These are phyloP conservation scores for Barnettozyma pratensis DNA, from an alignment of 805 yeast species.

Conservation along the genomic window DNA sequence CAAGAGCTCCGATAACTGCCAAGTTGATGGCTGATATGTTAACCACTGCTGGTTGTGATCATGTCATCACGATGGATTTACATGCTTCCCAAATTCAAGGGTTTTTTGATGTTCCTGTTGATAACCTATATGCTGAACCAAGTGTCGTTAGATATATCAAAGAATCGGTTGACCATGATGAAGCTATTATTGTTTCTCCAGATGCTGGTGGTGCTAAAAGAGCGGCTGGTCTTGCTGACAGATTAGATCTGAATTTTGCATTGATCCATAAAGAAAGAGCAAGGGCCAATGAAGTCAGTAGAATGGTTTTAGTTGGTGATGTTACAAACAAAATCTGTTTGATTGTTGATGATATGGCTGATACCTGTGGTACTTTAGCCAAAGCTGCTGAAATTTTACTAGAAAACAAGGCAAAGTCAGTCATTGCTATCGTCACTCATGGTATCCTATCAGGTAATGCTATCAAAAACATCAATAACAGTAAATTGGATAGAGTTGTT, in stretches of 20 bases:
- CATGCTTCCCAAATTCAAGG: conserved; percentile 92
- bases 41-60: conserved; percentile 81
- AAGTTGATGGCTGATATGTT: conserved; percentile 79
- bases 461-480: conserved; percentile 60
- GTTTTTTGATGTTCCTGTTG: conserved; percentile 78
- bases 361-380: conserved; percentile 81
- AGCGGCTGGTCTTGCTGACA: conserved; percentile 81
- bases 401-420: conserved; percentile 63
- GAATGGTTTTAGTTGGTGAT: conserved; percentile 85
- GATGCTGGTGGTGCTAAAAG: conserved; percentile 91
- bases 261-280: conserved; percentile 83
- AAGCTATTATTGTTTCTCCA: conserved; percentile 76
- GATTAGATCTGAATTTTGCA: conserved; percentile 74
- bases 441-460: conserved; percentile 78
- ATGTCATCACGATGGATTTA: conserved; percentile 81
- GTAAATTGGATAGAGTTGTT: conserved; percentile 62
- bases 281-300: conserved; percentile 74
- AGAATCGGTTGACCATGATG: conserved; percentile 50
- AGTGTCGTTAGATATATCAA: conserved; percentile 69
- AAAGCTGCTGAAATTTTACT: conserved; percentile 76
- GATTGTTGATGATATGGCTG: conserved; percentile 86
- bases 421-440: conserved; percentile 79
- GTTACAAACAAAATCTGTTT: conserved; percentile 71
- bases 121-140: conserved; percentile 81
- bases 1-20: conserved; percentile 83